Evolutionary conservation across 2,329 filamentous ascomycete genomes (phyloP), one percentile per base, ranked within the genome.

Genomic region (Parafenestella ontariensis): DNA sequence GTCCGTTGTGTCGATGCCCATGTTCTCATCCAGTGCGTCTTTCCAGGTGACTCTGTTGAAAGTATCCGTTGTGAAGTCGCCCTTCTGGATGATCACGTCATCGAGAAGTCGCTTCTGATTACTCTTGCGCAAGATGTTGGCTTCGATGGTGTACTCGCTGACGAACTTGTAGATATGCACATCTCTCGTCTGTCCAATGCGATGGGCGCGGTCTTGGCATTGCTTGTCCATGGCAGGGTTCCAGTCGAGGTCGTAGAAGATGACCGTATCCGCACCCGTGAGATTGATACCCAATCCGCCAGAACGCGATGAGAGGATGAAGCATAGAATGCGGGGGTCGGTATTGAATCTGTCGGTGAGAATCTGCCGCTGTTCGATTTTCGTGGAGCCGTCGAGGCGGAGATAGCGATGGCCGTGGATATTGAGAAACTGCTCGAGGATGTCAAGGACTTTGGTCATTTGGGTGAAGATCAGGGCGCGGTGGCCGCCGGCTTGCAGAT

Each of bases 141-240:
- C 94, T 76, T 99, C 95, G 56, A 99, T 98, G 0, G 95, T 99
- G 67, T 81, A 80, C 62, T 83, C 81, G 55, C 72, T 77, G 49
- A 83, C 81, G 62, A 83, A 81, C 54, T 82, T 92, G 78, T 98
- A 99, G 54, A 99, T 98, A 75, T 98, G 94, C 28, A 99, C 95
- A 73, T 99, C 95, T 26, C 95, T 89, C 0, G 95, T 98, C 76
- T 99, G 95, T 1, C 95, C 95, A 64, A 99, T 99, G 62, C 95
- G 91, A 78, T 99, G 95, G 68, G 92, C 96, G 68, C 95, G 87
- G 74, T 99, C 96, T 78, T 99, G 96, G 69, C 95, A 99, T 76
- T 99, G 95, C 76, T 96, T 96, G 80, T 99, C 95, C 95, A 99
- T 99, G 46, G 96, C 95, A 0, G 95, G 95, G 69, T 99, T 99